Evolutionary conservation across 2,329 filamentous ascomycete genomes (phyloP), one percentile per base, ranked within the genome.

Genomic region (Talaromyces sp.): DNA sequence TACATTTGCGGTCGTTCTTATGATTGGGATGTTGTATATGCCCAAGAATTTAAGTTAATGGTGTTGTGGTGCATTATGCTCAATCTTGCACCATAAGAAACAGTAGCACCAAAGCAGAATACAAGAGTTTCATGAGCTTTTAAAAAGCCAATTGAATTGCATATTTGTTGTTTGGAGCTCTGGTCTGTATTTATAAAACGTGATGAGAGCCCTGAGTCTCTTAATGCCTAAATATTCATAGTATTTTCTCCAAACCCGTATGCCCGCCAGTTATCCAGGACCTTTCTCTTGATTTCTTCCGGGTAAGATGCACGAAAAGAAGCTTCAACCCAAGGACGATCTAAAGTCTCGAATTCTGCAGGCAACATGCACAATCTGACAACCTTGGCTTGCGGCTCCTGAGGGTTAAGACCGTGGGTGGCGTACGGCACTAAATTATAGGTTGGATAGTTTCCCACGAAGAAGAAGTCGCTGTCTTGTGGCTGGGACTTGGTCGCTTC

Each of bases 401-500:
- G 36, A 40, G 40, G 33, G 56, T 61, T 53, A 56, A 61, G 9
- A n/a, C 52, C 52, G 52, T 55, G 23, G 53, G 59, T 50, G 54
- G 27, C 59, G 44, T 34, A 36, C 27, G 59, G 42, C 40, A 47
- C 9, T 42, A 53, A n/a, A 33, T 50, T n/a, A 23, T 42, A 51
- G 52, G 52, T 55, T 55, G 52, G 52, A 36, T 55, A 55, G n/a
- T 55, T 55, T 12, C 53, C 40, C 28, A 30, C 59, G 23, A 61
- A 61, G 27, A 61, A 27, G 52, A 47, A 61, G 36, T 61, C 59
- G 40, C 53, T 53, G 18, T 23, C 59, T 23, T 53, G 50, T 23
- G 59, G 59, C 12, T 53, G 52, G 14, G 53, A 61, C 51, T 54
- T 53, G 18, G 59, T 61, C 23, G 59, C 51, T 16, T 56, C 65